phyloP scores from a whole-genome alignment of 2,329 filamentous ascomycete species.

The Xylariaceae sp. region DNA sequence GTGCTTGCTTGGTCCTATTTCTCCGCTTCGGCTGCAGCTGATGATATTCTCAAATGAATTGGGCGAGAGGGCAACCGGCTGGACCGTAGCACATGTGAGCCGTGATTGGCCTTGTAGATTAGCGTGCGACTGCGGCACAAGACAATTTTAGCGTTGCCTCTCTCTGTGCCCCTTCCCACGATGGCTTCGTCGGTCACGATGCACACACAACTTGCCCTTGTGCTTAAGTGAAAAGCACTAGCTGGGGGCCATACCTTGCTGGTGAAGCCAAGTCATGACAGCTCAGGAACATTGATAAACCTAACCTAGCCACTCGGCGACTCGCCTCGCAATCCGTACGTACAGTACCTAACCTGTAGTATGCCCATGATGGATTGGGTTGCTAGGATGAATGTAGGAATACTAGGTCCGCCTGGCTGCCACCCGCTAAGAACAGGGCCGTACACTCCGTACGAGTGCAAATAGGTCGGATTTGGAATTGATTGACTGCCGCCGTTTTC shows the following conservation, averaged over 20 bases:
- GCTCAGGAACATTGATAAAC: slow-evolving; percentile 12
- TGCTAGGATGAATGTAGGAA: background rate
- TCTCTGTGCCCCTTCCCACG: slow-evolving; percentile 5
- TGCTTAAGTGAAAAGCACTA: slow-evolving; percentile 6
- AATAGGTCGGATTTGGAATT: slow-evolving; percentile 15
- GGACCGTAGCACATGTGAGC: background rate
- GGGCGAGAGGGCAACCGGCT: background rate
- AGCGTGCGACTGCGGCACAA: background rate
- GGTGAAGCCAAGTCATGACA: background rate
- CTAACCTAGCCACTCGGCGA: slow-evolving; percentile 8
- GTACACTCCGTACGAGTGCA: too few species aligned
- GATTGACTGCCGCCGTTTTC: slow-evolving; percentile 16
- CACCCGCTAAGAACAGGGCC: background rate
- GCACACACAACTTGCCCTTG: slow-evolving; percentile 15
- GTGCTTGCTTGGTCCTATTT: background rate
- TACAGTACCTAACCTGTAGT: too few species aligned
- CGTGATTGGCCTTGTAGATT: background rate
- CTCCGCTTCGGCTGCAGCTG: background rate
- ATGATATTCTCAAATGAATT: background rate
- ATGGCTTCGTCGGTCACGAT: slow-evolving; percentile 20
- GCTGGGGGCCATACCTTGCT: background rate
- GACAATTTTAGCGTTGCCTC: slow-evolving; percentile 3
- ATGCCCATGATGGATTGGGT: background rate
- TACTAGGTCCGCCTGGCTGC: background rate
- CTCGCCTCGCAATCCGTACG: background rate